Evolutionary conservation across 2,329 filamentous ascomycete species (phyloP).

Genomic region (Gnomoniopsis sp.): DNA sequence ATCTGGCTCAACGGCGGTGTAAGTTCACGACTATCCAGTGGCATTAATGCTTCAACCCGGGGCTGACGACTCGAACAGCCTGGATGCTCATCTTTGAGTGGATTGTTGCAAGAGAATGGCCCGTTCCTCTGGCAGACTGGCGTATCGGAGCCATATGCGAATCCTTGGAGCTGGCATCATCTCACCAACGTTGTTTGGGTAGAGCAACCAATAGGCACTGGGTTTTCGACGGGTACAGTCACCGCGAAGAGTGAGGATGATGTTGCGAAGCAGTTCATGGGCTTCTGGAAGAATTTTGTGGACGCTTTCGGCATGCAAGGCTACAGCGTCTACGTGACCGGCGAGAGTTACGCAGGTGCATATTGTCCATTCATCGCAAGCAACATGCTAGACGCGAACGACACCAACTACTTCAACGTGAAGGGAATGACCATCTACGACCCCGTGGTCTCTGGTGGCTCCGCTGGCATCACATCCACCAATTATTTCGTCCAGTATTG

Average conservation of each 20-base stretch:
- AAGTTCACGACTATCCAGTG: constrained; percentile 11
- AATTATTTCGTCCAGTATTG: constrained; percentile 56
- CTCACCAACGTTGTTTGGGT: constrained; percentile 72
- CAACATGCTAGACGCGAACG: constrained; percentile 62
- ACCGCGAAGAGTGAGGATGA: constrained; percentile 62
- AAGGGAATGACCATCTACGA: constrained; percentile 68
- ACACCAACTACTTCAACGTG: constrained; percentile 62
- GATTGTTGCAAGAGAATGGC: constrained; percentile 70
- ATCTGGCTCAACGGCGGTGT: constrained; percentile 53
- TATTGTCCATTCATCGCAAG: constrained; percentile 67
- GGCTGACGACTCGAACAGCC: constrained; percentile 28
- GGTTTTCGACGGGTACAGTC: constrained; percentile 61
- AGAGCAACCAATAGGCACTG: constrained; percentile 61
- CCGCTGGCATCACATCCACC: constrained; percentile 38
- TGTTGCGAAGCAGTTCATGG: constrained; percentile 63
- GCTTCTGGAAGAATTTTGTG: constrained; percentile 72
- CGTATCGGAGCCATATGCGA: constrained; percentile 57
- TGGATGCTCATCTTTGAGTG: constrained; percentile 56
- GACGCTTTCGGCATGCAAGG: constrained; percentile 60
- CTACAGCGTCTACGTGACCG: constrained; percentile 65
- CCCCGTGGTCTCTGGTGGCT: constrained; percentile 53
- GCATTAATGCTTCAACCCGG: no score
- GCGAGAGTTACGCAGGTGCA: constrained; percentile 49
- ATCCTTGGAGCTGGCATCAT: constrained; percentile 67
- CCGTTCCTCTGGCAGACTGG: constrained; percentile 66